Evolutionary conservation across 1,284 basidiomycete species (phyloP), one percentile per base, ranked within the genome.

Genomic region (Porogramme epimiltina): DNA sequence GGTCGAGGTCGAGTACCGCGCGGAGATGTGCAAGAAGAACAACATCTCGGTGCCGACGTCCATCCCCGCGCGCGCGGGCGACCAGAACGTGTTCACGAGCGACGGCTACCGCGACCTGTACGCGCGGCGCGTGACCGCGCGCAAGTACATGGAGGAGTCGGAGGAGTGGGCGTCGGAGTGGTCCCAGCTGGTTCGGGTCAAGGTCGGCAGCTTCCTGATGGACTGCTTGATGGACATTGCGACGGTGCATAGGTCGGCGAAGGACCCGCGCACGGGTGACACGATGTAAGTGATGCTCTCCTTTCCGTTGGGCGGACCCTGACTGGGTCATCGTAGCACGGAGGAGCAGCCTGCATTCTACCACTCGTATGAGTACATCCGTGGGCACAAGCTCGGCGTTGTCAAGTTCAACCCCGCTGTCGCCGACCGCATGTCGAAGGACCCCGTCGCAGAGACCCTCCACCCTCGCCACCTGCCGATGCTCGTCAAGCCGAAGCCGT

Each of bases 391-490:
- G 70, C 80, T 97, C 4, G 96, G 96, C 34, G 86, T 98, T 34
- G 89, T 98, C 67, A 87, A 86, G 66, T 73, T 97, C 53, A 98
- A 98, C 69, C 86, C 89, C 1, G 84, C 80, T 2, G 87, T 99
- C 10, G 78, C 87, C 1, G 83, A 89, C 19, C 82, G 89, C 2
- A 75, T 99, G 53, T 87, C 91, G 8, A 86, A 84, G 55, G 95
- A 98, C 60, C 78, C 76, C 33, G 67, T 95, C 4, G 73, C 78
- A n/a, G 83, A 88, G 47, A 86, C 91, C 0, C 74, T 98, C 10
- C 93, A 96, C 69, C 94, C 96, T 15, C 89, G 95, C 8, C 93
- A 97, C 69, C 78, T 99, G 41, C 96, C 96, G 8, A 99, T 99
- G 96, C 80, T 99, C 2, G 84, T 97, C 20, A 87, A 87, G 52